Evolutionary conservation across 1,284 basidiomycete species (phyloP).

Genomic region (Ustilago sp.): DNA sequence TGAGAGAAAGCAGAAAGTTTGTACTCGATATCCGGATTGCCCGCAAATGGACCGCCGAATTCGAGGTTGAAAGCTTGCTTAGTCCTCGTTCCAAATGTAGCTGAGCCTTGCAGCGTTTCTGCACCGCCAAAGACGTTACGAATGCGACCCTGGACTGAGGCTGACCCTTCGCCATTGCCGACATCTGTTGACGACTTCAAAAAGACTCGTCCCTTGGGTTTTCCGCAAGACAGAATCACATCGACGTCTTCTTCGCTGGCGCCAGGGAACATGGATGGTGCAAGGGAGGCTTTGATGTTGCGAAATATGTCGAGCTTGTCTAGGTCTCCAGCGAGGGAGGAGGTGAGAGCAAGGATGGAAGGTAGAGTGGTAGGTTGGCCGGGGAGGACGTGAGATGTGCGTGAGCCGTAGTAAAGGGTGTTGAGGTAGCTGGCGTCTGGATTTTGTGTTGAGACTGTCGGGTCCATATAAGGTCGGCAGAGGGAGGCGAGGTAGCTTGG

Average conservation of each 20-base stretch:
- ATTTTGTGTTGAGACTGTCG: conserved; percentile 38
- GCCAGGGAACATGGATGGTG: conserved; percentile 75
- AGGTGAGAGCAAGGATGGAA: conserved; percentile 75
- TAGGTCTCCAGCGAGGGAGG: conserved; percentile 77
- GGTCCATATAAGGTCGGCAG: conserved; percentile 76
- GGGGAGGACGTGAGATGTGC: conserved; percentile 57
- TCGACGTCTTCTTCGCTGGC: conserved; percentile 83
- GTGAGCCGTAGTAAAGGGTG: conserved; percentile 66
- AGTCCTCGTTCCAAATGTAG: conserved; percentile 89
- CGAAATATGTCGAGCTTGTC: conserved; percentile 83
- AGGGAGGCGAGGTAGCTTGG: conserved; percentile 82
- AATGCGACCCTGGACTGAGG: conserved; percentile 60
- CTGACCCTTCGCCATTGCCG: conserved; percentile 89
- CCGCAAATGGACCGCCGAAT: conserved; percentile 63
- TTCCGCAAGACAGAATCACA: conserved; percentile 78
- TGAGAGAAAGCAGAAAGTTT: conserved; percentile 76
- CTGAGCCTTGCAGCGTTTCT: conserved; percentile 85
- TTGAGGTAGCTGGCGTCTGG: conserved; percentile 40
- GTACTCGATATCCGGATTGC: conserved; percentile 75
- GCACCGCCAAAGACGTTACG: conserved; percentile 89
- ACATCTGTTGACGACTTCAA: conserved; percentile 90
- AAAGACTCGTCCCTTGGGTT: conserved; percentile 82
- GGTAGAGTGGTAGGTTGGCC: conserved; percentile 58
- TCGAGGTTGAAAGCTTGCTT: conserved; percentile 77
- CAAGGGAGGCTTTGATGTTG: conserved; percentile 79